A percentile compares a stretch with the other conserved stretches of the same genome.
Evolutionary conservation across 371 early-diverging fungal genomes (phyloP).

Genomic region (Nematocida major): DNA sequence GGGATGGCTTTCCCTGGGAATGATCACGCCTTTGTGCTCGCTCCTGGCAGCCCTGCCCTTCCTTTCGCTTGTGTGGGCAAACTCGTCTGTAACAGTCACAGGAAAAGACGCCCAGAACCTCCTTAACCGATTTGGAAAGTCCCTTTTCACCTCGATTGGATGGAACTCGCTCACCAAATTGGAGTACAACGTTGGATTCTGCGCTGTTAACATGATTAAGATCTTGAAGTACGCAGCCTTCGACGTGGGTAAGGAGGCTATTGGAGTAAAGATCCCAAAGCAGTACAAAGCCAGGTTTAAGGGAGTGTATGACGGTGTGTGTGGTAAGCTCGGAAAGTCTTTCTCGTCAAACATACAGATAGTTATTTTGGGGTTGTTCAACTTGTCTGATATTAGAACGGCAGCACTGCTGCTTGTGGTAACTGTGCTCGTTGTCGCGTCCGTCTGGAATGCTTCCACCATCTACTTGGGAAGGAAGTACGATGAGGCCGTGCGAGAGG

Average conservation of each 20-base stretch:
- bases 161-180: not conserved
- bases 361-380: slow-evolving; percentile 43
- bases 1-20: slow-evolving; percentile 59
- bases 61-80: slow-evolving; percentile 16
- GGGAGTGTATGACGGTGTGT: slow-evolving; percentile 65
- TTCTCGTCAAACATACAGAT: slow-evolving; percentile 56
- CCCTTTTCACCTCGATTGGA: not conserved
- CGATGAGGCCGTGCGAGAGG: slow-evolving; percentile 53
- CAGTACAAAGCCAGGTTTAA: slow-evolving; percentile 63
- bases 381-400: slow-evolving; percentile 57
- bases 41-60: slow-evolving; percentile 18
- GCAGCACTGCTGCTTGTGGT: slow-evolving; percentile 40
- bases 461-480: slow-evolving; percentile 61
- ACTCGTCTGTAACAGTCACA: not conserved
- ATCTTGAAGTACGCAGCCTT: slow-evolving; percentile 64
- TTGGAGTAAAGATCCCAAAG: slow-evolving; percentile 61
- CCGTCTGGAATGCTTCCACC: slow-evolving; percentile 58
- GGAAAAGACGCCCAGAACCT: slow-evolving; percentile 12
- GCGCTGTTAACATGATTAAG: slow-evolving; percentile 45
- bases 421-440: slow-evolving; percentile 26
- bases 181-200: slow-evolving; percentile 39
- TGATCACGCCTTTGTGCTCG: slow-evolving; percentile 59
- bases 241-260: slow-evolving; percentile 64
- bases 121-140: not conserved
- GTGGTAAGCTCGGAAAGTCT: slow-evolving; percentile 65